Conservation (phyloP, 106 monocot genomes). For the Dactylorhiza incarnata region DNA sequence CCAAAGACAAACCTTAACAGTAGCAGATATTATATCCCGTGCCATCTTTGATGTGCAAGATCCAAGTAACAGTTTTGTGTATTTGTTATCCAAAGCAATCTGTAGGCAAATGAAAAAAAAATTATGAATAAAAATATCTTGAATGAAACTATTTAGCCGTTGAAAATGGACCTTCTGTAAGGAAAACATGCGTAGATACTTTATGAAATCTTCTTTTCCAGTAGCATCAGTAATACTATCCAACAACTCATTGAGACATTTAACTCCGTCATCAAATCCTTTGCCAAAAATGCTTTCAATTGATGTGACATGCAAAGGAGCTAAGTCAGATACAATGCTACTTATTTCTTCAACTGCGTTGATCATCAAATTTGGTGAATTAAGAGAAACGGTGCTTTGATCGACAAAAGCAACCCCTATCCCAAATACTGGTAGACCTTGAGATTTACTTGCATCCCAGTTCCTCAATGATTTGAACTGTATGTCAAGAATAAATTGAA, state of each 20-base stretch:
- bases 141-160: conserved; percentile 2
- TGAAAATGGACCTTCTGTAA: conserved; percentile 70
- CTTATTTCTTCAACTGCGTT: conserved; percentile 48
- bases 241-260: conserved; percentile 33
- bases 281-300: conserved; percentile 47
- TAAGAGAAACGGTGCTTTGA: conserved; percentile 35
- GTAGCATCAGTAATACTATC: conserved; percentile 58
- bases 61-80: conserved; percentile 72
- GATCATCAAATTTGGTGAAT: conserved; percentile 20
- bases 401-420: conserved; percentile 85
- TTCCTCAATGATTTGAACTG: conserved; percentile 61
- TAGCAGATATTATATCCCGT: conserved; percentile 65
- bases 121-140: neutral
- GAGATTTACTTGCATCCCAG: conserved; percentile 93
- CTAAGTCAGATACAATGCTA: conserved; percentile 41
- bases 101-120: conserved; percentile 16
- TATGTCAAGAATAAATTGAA: conserved; percentile 94
- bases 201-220: conserved; percentile 84
- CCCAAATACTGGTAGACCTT: conserved; percentile 77
- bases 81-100: conserved; percentile 85
- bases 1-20: conserved; percentile 68
- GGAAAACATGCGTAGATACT: conserved; percentile 48
- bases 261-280: conserved; percentile 22
- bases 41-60: conserved; percentile 76
- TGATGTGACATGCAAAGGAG: conserved; percentile 48